Evolutionary conservation across 2,329 filamentous ascomycete genomes (phyloP), one percentile per base, ranked within the genome.

Genomic region (Neofusicoccum cordaticola): DNA sequence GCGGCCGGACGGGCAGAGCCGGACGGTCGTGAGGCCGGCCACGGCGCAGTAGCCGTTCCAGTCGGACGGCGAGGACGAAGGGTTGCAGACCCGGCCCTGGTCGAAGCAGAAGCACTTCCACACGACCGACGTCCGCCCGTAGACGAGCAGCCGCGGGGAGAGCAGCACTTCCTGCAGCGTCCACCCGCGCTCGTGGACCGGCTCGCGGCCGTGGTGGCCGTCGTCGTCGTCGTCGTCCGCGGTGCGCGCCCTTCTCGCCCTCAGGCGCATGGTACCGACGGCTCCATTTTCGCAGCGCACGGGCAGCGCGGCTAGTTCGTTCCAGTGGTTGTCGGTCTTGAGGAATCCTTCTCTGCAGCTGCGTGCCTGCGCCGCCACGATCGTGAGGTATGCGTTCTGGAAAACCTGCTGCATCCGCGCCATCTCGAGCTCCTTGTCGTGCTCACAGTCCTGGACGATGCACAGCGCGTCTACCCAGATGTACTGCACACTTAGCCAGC

Each of bases 11-110:
- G 31, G 56, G 41, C 37, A 50, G 11, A 62, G 45, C 2, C 63
- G 56, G 37, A 62, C 62, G 2, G 53, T 42, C 11, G 9, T 62
- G 8, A 64, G 37, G 17, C 48, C 62, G 7, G 50, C 62, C 4
- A 35, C 31, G 0, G 62, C 62, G 37, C 62, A 64, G 47, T 64
- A 64, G 19, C n/a, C 50, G 37, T 64, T 64, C 62, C 62, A 64
- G 62, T 64, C 48, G 31, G 35, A 42, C 6, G 22, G 12, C n/a
- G 11, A 15, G 12, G 15, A n/a, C 34, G n/a, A 8, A 3, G 47
- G n/a, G 27, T 50, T 34, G 47, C n/a, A 31, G 47, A 35, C 7
- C 5, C n/a, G 19, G 5, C 47, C 47, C 12, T 44, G 31, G 5
- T 57, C 50, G 62, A 22, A 27, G 27, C 37, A 22, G 31, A 64